phyloP scores from a whole-genome alignment of 192 early-diverging fungal genomes.

The Backusella australiensis region DNA sequence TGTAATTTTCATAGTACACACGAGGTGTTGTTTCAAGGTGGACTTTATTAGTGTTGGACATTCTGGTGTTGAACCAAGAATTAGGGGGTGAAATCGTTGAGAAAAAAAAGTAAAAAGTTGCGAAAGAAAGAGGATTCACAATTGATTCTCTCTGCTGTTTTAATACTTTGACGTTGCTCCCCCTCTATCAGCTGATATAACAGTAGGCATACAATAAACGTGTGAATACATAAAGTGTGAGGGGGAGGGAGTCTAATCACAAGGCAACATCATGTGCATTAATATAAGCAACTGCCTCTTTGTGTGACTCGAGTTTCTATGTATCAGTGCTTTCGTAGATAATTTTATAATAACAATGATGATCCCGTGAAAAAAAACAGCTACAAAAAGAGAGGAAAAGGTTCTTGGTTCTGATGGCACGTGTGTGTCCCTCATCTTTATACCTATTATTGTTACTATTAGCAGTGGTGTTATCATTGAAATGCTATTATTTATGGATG shows the following conservation, averaged over 20 bases:
- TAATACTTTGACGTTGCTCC: constrained; percentile 11
- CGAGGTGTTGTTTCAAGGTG: constrained; percentile 25
- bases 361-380: background rate
- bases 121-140: background rate
- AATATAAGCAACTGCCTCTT: constrained; percentile 3
- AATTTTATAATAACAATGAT: background rate
- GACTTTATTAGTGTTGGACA: constrained; percentile 2
- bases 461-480: background rate
- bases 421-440: background rate
- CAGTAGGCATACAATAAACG: constrained; percentile 7
- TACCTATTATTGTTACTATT: background rate
- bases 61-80: constrained; percentile 21
- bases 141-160: background rate
- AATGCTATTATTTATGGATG: background rate
- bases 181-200: background rate
- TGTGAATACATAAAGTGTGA: background rate
- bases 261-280: constrained; percentile 4
- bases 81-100: background rate
- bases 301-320: background rate
- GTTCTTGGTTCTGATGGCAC: constrained; percentile 1
- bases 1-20: constrained; percentile 31
- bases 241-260: background rate
- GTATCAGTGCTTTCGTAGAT: background rate
- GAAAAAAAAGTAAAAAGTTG: background rate
- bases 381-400: background rate